These are phyloP conservation scores for Phylloporus sp. DNA, from an alignment of 1,284 basidiomycete species.

Conservation along the genomic window DNA sequence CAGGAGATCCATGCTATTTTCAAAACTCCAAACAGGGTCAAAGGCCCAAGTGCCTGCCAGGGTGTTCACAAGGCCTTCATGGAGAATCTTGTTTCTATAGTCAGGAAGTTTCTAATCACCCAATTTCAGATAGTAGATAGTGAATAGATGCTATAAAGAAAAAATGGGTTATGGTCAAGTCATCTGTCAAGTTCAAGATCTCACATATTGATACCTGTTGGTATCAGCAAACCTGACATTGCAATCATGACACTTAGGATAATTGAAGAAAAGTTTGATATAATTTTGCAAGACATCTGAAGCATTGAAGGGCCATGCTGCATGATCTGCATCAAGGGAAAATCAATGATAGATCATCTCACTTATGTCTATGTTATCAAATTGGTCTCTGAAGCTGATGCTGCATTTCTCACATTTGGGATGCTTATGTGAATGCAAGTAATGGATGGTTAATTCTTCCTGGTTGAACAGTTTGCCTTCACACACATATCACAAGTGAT, in stretches of 20 bases:
- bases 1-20: slow-evolving; percentile 26
- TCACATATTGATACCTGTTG: slow-evolving; percentile 37
- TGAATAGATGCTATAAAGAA: slow-evolving; percentile 31
- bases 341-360: not conserved
- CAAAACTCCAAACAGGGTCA: slow-evolving; percentile 35
- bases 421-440: slow-evolving; percentile 31
- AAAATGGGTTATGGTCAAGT: slow-evolving; percentile 11
- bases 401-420: slow-evolving; percentile 32
- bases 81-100: slow-evolving; percentile 3
- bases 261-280: slow-evolving; percentile 38
- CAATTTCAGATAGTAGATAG: slow-evolving; percentile 28
- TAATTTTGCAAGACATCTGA: slow-evolving; percentile 34
- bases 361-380: slow-evolving; percentile 37
- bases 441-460: slow-evolving; percentile 29
- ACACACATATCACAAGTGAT: slow-evolving; percentile 31
- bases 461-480: slow-evolving; percentile 30
- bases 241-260: slow-evolving; percentile 35
- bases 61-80: slow-evolving; percentile 13
- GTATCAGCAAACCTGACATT: slow-evolving; percentile 33
- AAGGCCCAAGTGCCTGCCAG: slow-evolving; percentile 12
- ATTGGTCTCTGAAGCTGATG: slow-evolving; percentile 33
- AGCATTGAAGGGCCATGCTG: slow-evolving; percentile 41
- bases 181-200: slow-evolving; percentile 9
- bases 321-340: slow-evolving; percentile 6
- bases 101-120: slow-evolving; percentile 12